These are phyloP conservation scores for Metarhizium robertsii DNA, from an alignment of 2,329 filamentous ascomycete genomes.

Conservation along the genomic window DNA sequence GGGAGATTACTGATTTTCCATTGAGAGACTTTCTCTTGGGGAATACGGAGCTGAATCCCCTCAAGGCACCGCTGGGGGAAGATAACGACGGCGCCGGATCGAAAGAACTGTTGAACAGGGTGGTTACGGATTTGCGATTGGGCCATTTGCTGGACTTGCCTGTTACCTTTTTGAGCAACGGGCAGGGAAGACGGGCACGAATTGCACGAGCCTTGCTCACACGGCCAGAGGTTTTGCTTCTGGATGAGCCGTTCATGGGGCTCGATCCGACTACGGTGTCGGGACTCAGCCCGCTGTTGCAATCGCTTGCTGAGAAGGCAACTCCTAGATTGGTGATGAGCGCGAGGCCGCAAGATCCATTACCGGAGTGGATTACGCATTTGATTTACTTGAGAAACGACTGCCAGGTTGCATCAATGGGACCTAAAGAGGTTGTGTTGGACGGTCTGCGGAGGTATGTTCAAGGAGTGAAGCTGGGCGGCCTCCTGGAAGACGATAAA, in stretches of 20 bases:
- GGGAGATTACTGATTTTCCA: conserved; percentile 82
- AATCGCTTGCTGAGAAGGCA: conserved; percentile 54
- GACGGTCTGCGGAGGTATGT: conserved; percentile 40
- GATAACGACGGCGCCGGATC: conserved; percentile 39
- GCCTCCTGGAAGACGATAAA: conserved; percentile 34
- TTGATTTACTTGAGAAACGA: conserved; percentile 61
- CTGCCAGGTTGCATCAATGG: conserved; percentile 56
- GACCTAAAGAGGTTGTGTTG: conserved; percentile 54
- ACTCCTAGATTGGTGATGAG: conserved; percentile 68
- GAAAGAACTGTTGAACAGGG: conserved; percentile 42
- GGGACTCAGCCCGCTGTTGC: conserved; percentile 61
- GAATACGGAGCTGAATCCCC: conserved; percentile 73
- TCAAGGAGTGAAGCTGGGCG: conserved; percentile 34
- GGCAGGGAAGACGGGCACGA: conserved; percentile 76
- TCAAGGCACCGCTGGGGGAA: conserved; percentile 30
- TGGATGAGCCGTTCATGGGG: conserved; percentile 96
- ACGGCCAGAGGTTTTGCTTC: conserved; percentile 68
- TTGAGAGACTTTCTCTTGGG: conserved; percentile 73
- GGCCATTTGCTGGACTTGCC: conserved; percentile 65
- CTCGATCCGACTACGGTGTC: conserved; percentile 76
- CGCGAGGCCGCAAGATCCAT: conserved; percentile 72
- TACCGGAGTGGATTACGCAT: conserved; percentile 89
- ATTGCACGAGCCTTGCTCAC: conserved; percentile 80
- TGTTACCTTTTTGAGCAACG: conserved; percentile 85
- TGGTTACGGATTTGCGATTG: conserved; percentile 63